Base-by-base conservation (phyloP, 306 rosid species). In the Cucumis sativus region DNA sequence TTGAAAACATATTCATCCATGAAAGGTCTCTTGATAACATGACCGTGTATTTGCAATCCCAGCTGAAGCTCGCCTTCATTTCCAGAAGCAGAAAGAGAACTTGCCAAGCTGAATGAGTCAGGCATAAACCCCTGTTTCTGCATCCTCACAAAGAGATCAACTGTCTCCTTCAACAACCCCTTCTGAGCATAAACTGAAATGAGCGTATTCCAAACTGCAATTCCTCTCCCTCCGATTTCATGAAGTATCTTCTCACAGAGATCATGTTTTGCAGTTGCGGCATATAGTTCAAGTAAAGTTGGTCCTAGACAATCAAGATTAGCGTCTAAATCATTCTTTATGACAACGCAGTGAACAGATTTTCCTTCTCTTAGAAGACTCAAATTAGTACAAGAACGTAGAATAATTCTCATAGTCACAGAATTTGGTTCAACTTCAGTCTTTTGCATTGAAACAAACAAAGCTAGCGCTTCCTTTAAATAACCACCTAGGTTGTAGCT, bases 41-140 rank as follows among this genome's bases (percentile, higher is more conserved):
- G 93, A 52, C 93, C 30, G 62, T 94, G 96, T 62, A 91, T 86
- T 87, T 90, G 96, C 81, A 75, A 84, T 71, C 98, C 97, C 65
- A 91, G 80, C 51, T 79, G 87, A 79, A 89, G 30, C 11, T 77
- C 82, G 59, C 93, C 88, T 49, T 84, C 68, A 82, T 83, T 86
- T 72, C 96, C 97, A 83, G 86, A 80, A 35, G 95, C 96, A 33
- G 97, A 85, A 77, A 91, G 89, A 79, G 96, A 86, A 76, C 97
- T 91, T 70, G 97, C 84, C 76, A 94, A 79, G 90, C 93, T 84
- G 82, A 78, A 94, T 15, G 98, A 82, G 80, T 94, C 93, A 7
- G 96, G 93, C 84, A 82, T 78, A n/a, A 90, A 77, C 72, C 98
- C 90, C 41, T 60, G 78, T 2, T 37, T 76, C 55, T 85, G 81